Evolutionary conservation across 345 rosid genomes (phyloP), one percentile per base, ranked within the genome.

Genomic region (Arabidopsis suecica): DNA sequence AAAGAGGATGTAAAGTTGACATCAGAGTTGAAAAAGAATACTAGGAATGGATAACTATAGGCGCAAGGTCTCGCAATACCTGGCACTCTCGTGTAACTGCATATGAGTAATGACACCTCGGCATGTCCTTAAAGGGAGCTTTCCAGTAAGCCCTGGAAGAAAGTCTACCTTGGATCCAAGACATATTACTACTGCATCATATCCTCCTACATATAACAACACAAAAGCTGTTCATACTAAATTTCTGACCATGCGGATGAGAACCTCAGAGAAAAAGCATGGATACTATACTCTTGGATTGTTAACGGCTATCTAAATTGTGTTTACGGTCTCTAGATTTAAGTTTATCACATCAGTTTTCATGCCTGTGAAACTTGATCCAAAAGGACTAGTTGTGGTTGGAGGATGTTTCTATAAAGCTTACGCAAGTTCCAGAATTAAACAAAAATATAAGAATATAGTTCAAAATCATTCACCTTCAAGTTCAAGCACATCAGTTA

Each of bases 121-220:
- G 79, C 96, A 94, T 72, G 89, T 88, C 83, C 98, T 87, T 72
- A 91, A 80, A 56, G 96, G 96, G 76, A 94, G 93, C 81, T 73
- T 94, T 51, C 96, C 97, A 30, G 86, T 81, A 68, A 94, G 88
- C 78, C 87, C 89, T 0, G 88, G 84, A 63, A 91, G 86, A 81
- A 82, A 73, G 71, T 84, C 84, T 58, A 87, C 86, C 84, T 94
- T 84, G 72, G 97, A 91, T 74, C 98, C 97, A 33, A 91, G 73
- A 75, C 97, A 94, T 71, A 91, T 71, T 72, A 94, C 79, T 68
- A 86, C 92, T 14, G 86, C 93, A 82, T 94, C 91, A 70, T 91
- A 91, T 67, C 82, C 84, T 33, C 87, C 97, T 90, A 71, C 69
- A 73, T 18, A 56, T 7, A 41, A 36, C 69, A 37, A 47, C 65